phyloP scores from a whole-genome alignment of 441 rosid species.

The Gossypium davidsonii region DNA sequence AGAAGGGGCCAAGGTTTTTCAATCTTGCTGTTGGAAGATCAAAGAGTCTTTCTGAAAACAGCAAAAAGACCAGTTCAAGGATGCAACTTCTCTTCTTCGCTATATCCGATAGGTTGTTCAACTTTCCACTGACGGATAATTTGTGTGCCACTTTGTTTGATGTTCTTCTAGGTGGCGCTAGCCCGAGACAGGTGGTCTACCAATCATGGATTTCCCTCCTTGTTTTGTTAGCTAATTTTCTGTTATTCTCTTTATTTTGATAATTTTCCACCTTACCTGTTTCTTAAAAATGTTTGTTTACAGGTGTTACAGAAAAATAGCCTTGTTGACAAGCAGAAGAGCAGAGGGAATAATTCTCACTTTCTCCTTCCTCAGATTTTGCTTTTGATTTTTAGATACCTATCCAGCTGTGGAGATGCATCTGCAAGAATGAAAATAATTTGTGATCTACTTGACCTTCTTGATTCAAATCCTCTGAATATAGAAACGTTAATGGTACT shows the following conservation, averaged over 20 bases:
- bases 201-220: constrained; percentile 15
- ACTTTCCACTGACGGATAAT: constrained; percentile 78
- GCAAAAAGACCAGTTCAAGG: constrained; percentile 51
- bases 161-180: constrained; percentile 99
- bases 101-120: constrained; percentile 77
- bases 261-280: background rate
- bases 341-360: constrained; percentile 60
- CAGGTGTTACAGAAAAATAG: constrained; percentile 87
- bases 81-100: constrained; percentile 68
- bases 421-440: constrained; percentile 66
- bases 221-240: constrained; percentile 12
- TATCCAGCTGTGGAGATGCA: constrained; percentile 61
- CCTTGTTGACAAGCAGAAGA: constrained; percentile 63
- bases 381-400: constrained; percentile 66
- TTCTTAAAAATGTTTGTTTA: constrained; percentile 11
- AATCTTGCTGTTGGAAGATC: constrained; percentile 78
- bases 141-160: constrained; percentile 92
- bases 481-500: constrained; percentile 93
- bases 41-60: constrained; percentile 53
- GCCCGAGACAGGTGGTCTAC: constrained; percentile 87
- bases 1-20: constrained; percentile 82
- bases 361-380: constrained; percentile 87
- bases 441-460: constrained; percentile 76
- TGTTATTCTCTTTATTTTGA: constrained; percentile 1
- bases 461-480: constrained; percentile 88